These are phyloP conservation scores for Coleophoma eucalyptorum DNA, from an alignment of 2,329 filamentous ascomycete genomes.

Conservation along the genomic window DNA sequence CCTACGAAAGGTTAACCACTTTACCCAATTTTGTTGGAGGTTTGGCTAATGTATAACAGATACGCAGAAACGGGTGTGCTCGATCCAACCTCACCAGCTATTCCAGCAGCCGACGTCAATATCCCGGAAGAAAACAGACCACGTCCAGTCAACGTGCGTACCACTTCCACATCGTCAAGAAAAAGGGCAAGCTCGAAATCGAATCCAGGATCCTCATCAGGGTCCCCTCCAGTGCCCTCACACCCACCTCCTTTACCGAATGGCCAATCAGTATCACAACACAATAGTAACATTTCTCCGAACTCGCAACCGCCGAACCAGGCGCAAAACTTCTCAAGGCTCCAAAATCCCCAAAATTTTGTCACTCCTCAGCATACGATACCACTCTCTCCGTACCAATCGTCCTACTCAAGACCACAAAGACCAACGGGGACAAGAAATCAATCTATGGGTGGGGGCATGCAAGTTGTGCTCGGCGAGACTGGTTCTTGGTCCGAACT, in stretches of 20 bases:
- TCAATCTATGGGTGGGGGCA: slow-evolving; percentile 54
- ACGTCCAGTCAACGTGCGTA: slow-evolving; percentile 7
- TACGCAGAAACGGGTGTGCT: slow-evolving; percentile 7
- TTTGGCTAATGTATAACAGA: slow-evolving; percentile 15
- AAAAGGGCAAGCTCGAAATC: slow-evolving; percentile 18
- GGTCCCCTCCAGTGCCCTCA: slow-evolving; percentile 19
- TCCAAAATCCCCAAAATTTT: slow-evolving; percentile 1
- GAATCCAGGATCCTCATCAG: slow-evolving; percentile 19
- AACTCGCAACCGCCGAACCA: slow-evolving; percentile 1
- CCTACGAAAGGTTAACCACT: slow-evolving; percentile 62
- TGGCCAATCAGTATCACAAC: slow-evolving; percentile 5
- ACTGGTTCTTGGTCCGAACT: slow-evolving; percentile 89
- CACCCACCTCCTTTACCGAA: slow-evolving; percentile 16
- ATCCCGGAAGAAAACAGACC: slow-evolving; percentile 1
- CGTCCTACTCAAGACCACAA: slow-evolving; percentile 19
- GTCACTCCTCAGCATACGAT: neutral
- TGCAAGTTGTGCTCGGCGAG: slow-evolving; percentile 88
- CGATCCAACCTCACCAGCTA: neutral
- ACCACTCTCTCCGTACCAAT: slow-evolving; percentile 24
- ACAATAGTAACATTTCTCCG: slow-evolving; percentile 1
- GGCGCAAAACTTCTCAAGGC: slow-evolving; percentile 1
- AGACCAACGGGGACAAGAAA: slow-evolving; percentile 21
- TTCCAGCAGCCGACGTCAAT: neutral
- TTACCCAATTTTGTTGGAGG: slow-evolving; percentile 21
- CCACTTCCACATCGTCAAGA: slow-evolving; percentile 13